phyloP scores from a whole-genome alignment of 2,329 filamentous ascomycete species.

The Passalora sequoiae region DNA sequence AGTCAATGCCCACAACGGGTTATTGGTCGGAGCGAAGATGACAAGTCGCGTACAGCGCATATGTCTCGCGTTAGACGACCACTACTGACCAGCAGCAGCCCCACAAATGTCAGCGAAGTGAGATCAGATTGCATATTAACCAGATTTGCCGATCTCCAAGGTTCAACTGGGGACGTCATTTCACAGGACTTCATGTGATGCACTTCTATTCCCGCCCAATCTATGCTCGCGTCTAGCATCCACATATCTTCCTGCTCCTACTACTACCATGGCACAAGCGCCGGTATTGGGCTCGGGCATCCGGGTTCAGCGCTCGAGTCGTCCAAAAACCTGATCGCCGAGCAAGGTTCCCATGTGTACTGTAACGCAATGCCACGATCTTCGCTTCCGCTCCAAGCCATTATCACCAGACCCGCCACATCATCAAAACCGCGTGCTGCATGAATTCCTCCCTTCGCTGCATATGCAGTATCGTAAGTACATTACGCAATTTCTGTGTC shows the following conservation, averaged over 20 bases:
- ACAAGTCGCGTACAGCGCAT: too few relatives aligned
- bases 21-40: too few relatives aligned
- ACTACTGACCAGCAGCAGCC: too few relatives aligned
- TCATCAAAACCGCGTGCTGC: background rate
- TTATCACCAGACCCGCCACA: conserved; percentile 3
- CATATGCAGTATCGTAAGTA: conserved; percentile 4
- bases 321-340: background rate
- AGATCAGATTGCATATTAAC: too few relatives aligned
- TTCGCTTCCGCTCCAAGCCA: background rate
- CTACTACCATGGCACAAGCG: background rate
- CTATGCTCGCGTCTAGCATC: background rate
- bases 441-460: background rate
- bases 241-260: too few relatives aligned
- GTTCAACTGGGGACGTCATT: too few relatives aligned
- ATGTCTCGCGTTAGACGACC: too few relatives aligned
- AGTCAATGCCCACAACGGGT: too few relatives aligned
- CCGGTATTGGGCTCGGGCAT: background rate
- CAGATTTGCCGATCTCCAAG: too few relatives aligned
- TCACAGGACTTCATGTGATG: too few relatives aligned
- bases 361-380: background rate
- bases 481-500: background rate
- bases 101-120: too few relatives aligned
- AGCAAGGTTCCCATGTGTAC: conserved; percentile 1
- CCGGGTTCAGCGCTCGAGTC: background rate
- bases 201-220: too few relatives aligned